Evolutionary conservation across 495 filamentous ascomycete species (phyloP), one percentile per base, ranked within the genome.

Genomic region (Lasiosphaeria hispida): DNA sequence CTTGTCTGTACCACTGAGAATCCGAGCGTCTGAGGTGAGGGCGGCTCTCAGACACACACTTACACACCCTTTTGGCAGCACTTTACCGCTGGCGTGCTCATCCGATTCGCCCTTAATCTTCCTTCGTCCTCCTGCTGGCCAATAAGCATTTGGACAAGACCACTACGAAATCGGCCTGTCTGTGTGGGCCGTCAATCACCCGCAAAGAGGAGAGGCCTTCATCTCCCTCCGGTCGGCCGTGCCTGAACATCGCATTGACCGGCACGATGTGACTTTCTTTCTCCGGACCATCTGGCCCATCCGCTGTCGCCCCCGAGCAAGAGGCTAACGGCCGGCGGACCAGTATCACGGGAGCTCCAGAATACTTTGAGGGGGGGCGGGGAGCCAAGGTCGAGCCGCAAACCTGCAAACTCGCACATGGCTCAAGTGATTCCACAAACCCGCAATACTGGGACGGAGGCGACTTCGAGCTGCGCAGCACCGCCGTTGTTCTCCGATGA

Each of bases 151-250:
- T 14, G 11, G 15, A 14, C 15, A 35, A 34, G 38, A 23, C 34
- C 40, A 54, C 59, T 33, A 13, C 64, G 37, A 48, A 58, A 54
- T 59, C 42, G 52, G 37, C 11, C 51, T 19, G 58, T 66, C 61
- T 37, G 64, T 66, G 64, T 60, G 55, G 10, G 43, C 55, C 34
- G 58, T 58, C 60, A 48, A 38, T 44, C 35, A 17, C 39, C 50
- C 40, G 13, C 41, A 41, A 39, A 47, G 53, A 35, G 23, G 41
- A 9, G 19, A 9, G 19, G 18, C 19, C 11, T 39, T 51, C 39
- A 39, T 53, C 48, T 45, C 48, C 56, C 39, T 59, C 56, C 41
- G 56, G 18, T 30, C 23, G 23, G 23, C 13, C 10, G 23, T 58
- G 47, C 47, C 36, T 14, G 40, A 36, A 14, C 18, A 55, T 33